Evolutionary conservation across 192 early-diverging fungal species (phyloP), one percentile per base, ranked within the genome.

Genomic region (Endogone sp.): DNA sequence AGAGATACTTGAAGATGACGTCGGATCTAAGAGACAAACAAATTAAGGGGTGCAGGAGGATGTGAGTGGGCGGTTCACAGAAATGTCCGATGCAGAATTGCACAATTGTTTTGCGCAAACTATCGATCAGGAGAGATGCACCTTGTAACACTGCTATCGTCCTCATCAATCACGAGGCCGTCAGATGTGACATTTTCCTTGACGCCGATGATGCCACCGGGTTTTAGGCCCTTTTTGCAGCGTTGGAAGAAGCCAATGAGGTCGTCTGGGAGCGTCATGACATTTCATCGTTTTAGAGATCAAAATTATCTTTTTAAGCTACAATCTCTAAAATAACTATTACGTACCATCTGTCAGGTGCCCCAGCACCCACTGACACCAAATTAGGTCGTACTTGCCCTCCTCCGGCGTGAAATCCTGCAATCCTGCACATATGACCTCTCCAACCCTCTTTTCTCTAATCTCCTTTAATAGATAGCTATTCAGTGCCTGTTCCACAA

Each of bases 321-420:
- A n/a, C n/a, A n/a, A n/a, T n/a, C n/a, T n/a, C n/a, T n/a, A n/a
- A n/a, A n/a, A n/a, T n/a, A n/a, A n/a, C n/a, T n/a, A 27, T 62
- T 21, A 21, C 59, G 10, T 60, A 93, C 91, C 90, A 71, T 98
- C 93, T 2, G 90, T 96, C 67, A 98, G 82, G 78, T 98, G 95
- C 25, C 92, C 90, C 25, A 99, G 78, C 2, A 97, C 95, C 97
- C 97, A 98, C 78, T 98, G 97, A 73, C 91, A 94, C 97, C 97
- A 99, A 31, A 99, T 93, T n/a, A 95, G 78, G 67, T 96, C 93
- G 78, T 97, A 99, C 22, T 86, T 80, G 1, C 76, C 80, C 23
- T 80, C 66, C 29, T 86, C 81, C 0, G 92, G 90, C 20, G 68
- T 72, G 70, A 96, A 96, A 23, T 88, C 84, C 72, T 99, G 97